Evolutionary conservation across 345 rosid species (phyloP).

Genomic region (Lepidium didymum): DNA sequence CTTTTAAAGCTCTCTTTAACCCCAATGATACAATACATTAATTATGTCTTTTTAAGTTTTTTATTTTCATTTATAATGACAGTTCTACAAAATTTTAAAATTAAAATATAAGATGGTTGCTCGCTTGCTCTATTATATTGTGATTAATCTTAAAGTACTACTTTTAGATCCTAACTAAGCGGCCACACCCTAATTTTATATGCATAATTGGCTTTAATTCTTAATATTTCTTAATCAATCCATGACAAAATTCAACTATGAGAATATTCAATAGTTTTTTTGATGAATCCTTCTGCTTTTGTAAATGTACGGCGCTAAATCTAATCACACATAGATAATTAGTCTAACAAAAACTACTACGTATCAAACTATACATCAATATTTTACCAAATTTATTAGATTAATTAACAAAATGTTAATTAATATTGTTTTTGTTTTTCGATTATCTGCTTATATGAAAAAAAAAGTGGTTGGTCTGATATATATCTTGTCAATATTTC

Average conservation of each 20-base stretch:
- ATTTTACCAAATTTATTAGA: not conserved
- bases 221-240: not conserved
- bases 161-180: conserved; percentile 22
- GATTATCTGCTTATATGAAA: not conserved
- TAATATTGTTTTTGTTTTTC: not conserved
- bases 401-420: not conserved
- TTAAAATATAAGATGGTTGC: not conserved
- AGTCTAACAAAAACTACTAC: not conserved
- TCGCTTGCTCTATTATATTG: conserved; percentile 1
- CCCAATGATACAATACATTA: conserved; percentile 11
- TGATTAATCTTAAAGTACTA: conserved; percentile 6
- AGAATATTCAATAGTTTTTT: conserved; percentile 11
- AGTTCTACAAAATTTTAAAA: not conserved
- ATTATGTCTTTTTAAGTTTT: not conserved
- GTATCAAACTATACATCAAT: not conserved
- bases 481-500: conserved; percentile 1
- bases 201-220: not conserved
- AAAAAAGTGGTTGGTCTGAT: not conserved
- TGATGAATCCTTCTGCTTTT: not conserved
- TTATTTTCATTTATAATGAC: not conserved
- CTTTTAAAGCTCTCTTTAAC: not conserved
- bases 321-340: not conserved
- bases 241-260: not conserved
- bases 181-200: conserved; percentile 5
- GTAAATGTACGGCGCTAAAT: conserved; percentile 4